Evolutionary conservation across 129 eudicot genomes (phyloP), one percentile per base, ranked within the genome.

Genomic region (Escallonia rubra): DNA sequence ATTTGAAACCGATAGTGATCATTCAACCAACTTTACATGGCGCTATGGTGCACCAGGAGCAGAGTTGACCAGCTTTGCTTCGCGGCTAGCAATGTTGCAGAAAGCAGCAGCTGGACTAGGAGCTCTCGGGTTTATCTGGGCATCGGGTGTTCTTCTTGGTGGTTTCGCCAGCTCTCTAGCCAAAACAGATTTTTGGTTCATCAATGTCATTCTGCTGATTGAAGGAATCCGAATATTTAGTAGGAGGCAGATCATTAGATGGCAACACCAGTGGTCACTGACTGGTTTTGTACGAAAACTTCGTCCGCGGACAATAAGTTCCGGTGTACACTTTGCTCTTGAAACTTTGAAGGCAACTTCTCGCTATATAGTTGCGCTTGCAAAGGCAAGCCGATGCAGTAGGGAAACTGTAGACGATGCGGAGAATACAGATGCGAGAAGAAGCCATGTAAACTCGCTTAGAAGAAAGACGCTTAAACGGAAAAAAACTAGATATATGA

Each of bases 191-290:
- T 94, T 89, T 67, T 89, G 97, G 97, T 70, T 86, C 79, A 81
- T 94, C 7, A 90, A 96, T 0, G 61, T 85, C 42, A 94, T 94
- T 49, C 54, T 94, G 14, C 46, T 87, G 66, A 87, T 87, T 16
- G 99, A 94, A 64, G 96, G 96, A 3, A 76, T 93, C 3, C 51
- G 99, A 44, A 94, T 94, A 23, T 94, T 89, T 61, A 83, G 99
- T 79, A 62, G 99, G 58, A 89, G 96, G 51, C 99, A 79, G 39
- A 97, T 89, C 85, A 97, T 94, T 44, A 97, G 90, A 55, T 87
- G 95, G 97, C 99, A 94, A 71, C 99, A 89, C 44, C 99, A 94
- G 6, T 89, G 97, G 97, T 78, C 93, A 9, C 41, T 87, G 44
- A 50, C 92, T 7, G 99, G 80, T 62, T 93, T 75, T 2, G 96